Evolutionary conservation across 148 eudicot species (phyloP), one percentile per base, ranked within the genome.

Genomic region (Fagopyrum homotropicum): DNA sequence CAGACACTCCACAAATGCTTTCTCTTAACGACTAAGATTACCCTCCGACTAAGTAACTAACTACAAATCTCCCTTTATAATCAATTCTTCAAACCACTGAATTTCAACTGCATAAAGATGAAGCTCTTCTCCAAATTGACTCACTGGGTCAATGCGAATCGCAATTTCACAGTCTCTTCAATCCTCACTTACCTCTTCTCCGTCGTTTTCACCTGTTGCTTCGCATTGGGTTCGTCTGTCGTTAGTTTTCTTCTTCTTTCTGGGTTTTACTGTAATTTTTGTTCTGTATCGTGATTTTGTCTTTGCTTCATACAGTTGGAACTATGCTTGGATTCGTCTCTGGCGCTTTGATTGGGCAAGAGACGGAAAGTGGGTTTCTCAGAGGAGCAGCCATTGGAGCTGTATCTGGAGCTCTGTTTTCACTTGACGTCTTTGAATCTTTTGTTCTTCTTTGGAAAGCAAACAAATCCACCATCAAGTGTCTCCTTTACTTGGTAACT

Each of bases 371-470:
- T 70, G 98, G 98, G 68, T 94, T 91, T 72, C 84, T 92, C 9
- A 81, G 98, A 75, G 98, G 98, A 69, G 97, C 97, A 54, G 93
- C 98, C 11, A 96, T 94, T 74, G 98, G 98, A 75, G 98, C 97
- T 72, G 92, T 94, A 43, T 90, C 97, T 72, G 98, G 98, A 75
- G 98, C 98, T 86, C 93, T 94, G 80, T 91, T 94, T 83, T 92
- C 98, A 9, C 89, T 94, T 75, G 98, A 94, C 76, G 98, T 94
- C 68, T 94, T 94, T 15, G 98, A 94, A 75, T 89, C 98, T 0
- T 94, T 96, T 0, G 84, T 94, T 48, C 84, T 86, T 75, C 87
- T 94, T 44, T 94, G 98, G 98, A 88, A 88, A 81, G 85, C 98
- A 0, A 97, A 92, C 75, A 96, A 90, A 82, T 88, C 97, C 6